These are phyloP conservation scores for Pythium myriotylum DNA, from an alignment of 352 stramenopile species.

Conservation along the genomic window DNA sequence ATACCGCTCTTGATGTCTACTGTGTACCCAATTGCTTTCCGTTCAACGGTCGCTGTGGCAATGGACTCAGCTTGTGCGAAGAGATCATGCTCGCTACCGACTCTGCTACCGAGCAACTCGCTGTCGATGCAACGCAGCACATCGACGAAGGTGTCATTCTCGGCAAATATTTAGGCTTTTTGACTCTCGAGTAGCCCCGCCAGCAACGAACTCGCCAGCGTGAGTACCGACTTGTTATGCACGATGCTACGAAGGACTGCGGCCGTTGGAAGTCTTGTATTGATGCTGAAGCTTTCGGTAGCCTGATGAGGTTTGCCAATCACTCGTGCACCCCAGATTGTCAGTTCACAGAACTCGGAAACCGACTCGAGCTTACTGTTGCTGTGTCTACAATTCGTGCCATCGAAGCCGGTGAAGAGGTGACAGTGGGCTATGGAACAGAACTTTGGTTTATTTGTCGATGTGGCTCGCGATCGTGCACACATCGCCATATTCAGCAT, in stretches of 20 bases:
- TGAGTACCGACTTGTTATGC: not conserved
- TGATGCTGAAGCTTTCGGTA: not conserved
- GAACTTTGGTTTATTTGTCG: slow-evolving; percentile 7
- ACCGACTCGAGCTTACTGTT: not conserved
- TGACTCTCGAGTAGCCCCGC: too few species aligned
- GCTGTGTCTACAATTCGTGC: not conserved
- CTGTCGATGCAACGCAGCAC: too few species aligned
- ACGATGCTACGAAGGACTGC: not conserved
- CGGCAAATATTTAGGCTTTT: too few species aligned
- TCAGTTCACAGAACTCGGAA: not conserved
- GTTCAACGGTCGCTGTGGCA: too few species aligned
- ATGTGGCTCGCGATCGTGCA: not conserved
- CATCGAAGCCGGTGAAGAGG: not conserved
- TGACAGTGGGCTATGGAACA: slow-evolving; percentile 1
- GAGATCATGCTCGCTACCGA: too few species aligned
- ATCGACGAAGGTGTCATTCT: too few species aligned
- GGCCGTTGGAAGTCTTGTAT: not conserved
- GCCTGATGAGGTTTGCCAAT: slow-evolving; percentile 6
- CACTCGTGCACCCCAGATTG: not conserved
- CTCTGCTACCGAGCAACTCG: too few species aligned
- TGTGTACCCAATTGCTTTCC: too few species aligned
- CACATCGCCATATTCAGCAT: not conserved
- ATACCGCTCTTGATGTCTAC: too few species aligned
- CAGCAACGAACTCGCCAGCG: too few species aligned
- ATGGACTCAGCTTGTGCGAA: too few species aligned